Conservation (phyloP, 1,284 basidiomycete species). For the Cryptococcus sp. region DNA sequence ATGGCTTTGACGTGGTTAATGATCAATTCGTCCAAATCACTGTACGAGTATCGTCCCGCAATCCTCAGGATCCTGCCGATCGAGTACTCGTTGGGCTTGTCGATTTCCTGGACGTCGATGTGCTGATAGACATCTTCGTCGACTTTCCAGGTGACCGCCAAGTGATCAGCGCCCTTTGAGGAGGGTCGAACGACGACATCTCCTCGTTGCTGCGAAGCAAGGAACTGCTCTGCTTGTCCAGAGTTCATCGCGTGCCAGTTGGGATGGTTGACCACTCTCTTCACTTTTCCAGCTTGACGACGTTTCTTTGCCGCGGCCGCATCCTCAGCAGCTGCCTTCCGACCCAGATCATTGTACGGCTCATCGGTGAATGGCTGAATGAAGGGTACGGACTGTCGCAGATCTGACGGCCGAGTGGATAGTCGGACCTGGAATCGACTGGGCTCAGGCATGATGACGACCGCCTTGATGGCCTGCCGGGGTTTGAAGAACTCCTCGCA, state of each 20-base stretch:
- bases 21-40: conserved; percentile 95
- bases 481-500: conserved; percentile 62
- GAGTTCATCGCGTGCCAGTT: conserved; percentile 98
- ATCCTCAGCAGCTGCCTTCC: conserved; percentile 67
- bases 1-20: conserved; percentile 97
- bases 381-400: conserved; percentile 55
- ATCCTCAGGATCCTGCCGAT: conserved; percentile 74
- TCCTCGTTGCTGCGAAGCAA: conserved; percentile 87
- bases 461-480: conserved; percentile 77
- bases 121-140: conserved; percentile 97
- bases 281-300: conserved; percentile 71
- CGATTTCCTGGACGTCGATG: conserved; percentile 86
- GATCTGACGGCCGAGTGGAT: conserved; percentile 71
- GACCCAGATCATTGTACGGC: conserved; percentile 38
- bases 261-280: conserved; percentile 94
- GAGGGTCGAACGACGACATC: conserved; percentile 96
- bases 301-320: conserved; percentile 79
- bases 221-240: conserved; percentile 81
- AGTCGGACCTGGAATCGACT: conserved; percentile 71
- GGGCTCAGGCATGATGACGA: conserved; percentile 73
- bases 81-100: conserved; percentile 67
- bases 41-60: conserved; percentile 78
- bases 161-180: conserved; percentile 88
- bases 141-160: conserved; percentile 99
- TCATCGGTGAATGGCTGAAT: conserved; percentile 45